Percentiles rank a stretch among this genome's conserved stretches.
phyloP scores from a whole-genome alignment of 2,329 filamentous ascomycete species.

The Ceratocystis cubensis region DNA sequence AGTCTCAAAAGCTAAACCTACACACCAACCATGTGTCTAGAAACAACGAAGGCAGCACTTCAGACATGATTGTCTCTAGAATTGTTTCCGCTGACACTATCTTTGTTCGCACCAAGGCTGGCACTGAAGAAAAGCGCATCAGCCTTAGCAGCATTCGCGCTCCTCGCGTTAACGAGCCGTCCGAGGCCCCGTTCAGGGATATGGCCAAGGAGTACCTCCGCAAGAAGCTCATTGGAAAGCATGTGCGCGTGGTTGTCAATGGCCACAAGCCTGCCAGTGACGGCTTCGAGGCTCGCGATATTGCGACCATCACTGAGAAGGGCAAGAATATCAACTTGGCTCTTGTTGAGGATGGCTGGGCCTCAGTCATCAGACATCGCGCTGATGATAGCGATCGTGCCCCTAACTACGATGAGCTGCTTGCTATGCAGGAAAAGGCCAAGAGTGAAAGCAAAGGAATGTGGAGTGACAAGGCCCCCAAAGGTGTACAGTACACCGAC shows the following conservation, averaged over 20 bases:
- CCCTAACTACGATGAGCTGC: constrained; percentile 81
- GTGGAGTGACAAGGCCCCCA: constrained; percentile 82
- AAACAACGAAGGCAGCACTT: constrained; percentile 34
- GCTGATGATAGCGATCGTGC: constrained; percentile 91
- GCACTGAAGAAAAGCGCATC: constrained; percentile 70
- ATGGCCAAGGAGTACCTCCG: constrained; percentile 94
- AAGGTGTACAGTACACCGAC: constrained; percentile 71
- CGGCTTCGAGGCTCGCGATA: constrained; percentile 87
- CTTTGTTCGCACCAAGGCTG: constrained; percentile 71
- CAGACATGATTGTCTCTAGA: constrained; percentile 73
- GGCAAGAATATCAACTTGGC: constrained; percentile 76
- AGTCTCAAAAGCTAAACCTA: constrained; percentile 60
- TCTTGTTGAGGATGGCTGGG: constrained; percentile 86
- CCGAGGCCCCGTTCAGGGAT: constrained; percentile 76
- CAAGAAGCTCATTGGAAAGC: constrained; percentile 90
- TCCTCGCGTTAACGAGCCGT: constrained; percentile 75
- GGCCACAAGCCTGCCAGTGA: constrained; percentile 82
- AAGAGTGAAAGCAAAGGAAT: constrained; percentile 86
- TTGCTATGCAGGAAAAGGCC: constrained; percentile 67
- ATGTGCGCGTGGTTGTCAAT: constrained; percentile 78
- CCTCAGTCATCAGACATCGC: constrained; percentile 85
- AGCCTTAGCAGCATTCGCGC: constrained; percentile 87
- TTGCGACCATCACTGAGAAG: constrained; percentile 73
- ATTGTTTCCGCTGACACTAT: constrained; percentile 83
- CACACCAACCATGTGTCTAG: constrained; percentile 64